A percentile compares a stretch with the other conserved stretches of the same genome.
These are phyloP conservation scores for Kuraishia hungarica DNA, from an alignment of 805 yeast genomes.

Conservation along the genomic window DNA sequence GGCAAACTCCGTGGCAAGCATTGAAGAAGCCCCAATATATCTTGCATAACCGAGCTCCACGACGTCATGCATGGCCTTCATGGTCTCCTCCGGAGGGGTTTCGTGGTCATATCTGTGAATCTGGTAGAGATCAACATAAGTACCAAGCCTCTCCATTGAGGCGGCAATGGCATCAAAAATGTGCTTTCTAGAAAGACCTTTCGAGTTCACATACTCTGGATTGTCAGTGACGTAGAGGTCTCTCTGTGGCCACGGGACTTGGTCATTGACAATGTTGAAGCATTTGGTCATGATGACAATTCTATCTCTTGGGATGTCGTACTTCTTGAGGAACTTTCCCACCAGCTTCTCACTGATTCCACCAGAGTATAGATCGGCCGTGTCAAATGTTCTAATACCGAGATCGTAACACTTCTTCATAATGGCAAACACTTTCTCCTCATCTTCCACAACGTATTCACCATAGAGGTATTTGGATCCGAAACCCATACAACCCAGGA, in stretches of 20 bases:
- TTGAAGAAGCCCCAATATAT: constrained; percentile 57
- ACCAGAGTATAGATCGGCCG: constrained; percentile 40
- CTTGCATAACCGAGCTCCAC: constrained; percentile 37
- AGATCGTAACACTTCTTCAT: constrained; percentile 37
- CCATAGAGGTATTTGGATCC: constrained; percentile 24
- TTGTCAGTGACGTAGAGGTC: constrained; percentile 8
- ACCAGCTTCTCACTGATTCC: constrained; percentile 40
- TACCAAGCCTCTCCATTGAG: constrained; percentile 39
- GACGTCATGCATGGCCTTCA: constrained; percentile 49
- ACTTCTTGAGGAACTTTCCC: constrained; percentile 43
- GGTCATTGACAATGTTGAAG: constrained; percentile 16
- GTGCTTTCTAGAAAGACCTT: constrained; percentile 37
- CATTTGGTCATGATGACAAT: constrained; percentile 49
- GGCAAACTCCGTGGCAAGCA: constrained; percentile 48
- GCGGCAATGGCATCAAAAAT: constrained; percentile 33
- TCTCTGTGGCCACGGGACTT: not conserved
- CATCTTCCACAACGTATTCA: constrained; percentile 3
- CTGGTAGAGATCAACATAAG: constrained; percentile 45
- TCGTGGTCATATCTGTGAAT: constrained; percentile 44
- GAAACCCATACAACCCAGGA: constrained; percentile 48
- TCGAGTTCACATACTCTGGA: constrained; percentile 19
- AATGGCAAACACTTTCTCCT: constrained; percentile 23
- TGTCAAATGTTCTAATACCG: constrained; percentile 43
- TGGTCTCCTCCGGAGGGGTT: constrained; percentile 43
- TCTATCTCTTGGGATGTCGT: constrained; percentile 41